Base-by-base conservation (phyloP, 2,329 filamentous ascomycete species). In the Colletotrichum sansevieriae region DNA sequence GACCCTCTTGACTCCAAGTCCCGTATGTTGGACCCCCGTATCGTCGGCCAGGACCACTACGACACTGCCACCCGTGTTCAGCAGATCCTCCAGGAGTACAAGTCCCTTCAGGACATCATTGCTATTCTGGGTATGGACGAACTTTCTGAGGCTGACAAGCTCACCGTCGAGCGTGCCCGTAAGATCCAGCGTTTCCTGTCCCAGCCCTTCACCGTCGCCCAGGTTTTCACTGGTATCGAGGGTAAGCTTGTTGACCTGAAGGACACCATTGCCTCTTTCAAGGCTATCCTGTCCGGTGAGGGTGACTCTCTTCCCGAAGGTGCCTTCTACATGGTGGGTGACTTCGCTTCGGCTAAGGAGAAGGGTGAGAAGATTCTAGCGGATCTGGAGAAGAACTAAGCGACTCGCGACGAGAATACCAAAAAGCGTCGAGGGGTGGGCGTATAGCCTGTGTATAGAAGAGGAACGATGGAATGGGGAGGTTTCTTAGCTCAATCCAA, bases 71-170 rank as follows among this genome's bases (percentile, higher is more conserved):
- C 92, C 83, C 91, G 91, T 78, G 96, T 99, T 80, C 96, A 99
- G 89, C 94, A 97, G 88, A 98, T 98, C 86, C 92, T 99, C 82
- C 96, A 99, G 88, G 96, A 98, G 90, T 99, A 99, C 93, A 98
- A 98, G 93, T 98, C 95, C 74, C 94, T 99, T 76, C 96, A 99
- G 88, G 96, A 99, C 88, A 99, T 99, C 91, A 98, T 98, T 89
- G 96, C 96, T 85, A 99, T 99, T 94, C 87, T 98, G 83, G 95
- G 95, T 92, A 98, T 99, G 96, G 96, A 99, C 85, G 96, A 99
- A 84, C 87, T 99, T 86, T 98, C 96, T 74, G 96, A 98, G 89
- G 92, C 93, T 78, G 96, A 99, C 85, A 98, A 99, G 92, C 91
- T 99, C 79, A 98, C 96, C 78, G 96, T 99, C 89, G 96, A 99